Base-by-base conservation (phyloP, 352 stramenopile species). In the Globisporangium abappressorium region DNA sequence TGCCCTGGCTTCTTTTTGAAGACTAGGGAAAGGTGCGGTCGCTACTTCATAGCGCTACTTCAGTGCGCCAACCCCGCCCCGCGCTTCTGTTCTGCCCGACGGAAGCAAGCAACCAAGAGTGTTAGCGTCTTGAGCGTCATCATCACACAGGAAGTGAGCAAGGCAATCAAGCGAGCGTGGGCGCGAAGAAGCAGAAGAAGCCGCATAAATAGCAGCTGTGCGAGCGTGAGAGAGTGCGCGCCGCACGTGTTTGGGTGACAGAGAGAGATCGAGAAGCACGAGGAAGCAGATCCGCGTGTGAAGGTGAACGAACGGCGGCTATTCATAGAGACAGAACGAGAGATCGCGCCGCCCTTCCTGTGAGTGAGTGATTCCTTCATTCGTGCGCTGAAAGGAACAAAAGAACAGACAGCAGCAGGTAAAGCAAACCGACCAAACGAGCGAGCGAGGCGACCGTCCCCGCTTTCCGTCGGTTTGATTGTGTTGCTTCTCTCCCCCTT, bases 51-150 rank as follows among this genome's bases (percentile, higher is more conserved):
- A 56, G n/a, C 9, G 49, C 49, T 30, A 56, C 49, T 56, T 56
- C n/a, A 15, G 47, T 11, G 43, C 9, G 22, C 49, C n/a, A 56
- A 5, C n/a, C n/a, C 7, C 7, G 3, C 49, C 7, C n/a, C 20
- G 6, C 20, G 18, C 20, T n/a, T 51, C 43, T 51, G 38, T 11
- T 24, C 18, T 51, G 56, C 56, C 20, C 9, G 56, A 49, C 30
- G 33, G 56, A 62, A 62, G 56, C 56, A 62, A 62, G 56, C 56
- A 62, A 62, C 20, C 30, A 46, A 24, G 18, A 51, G 18, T 24
- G 43, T 51, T 11, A 51, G 15, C 15, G 43, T 24, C 43, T 22
- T 2, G 20, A 61, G 55, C 30, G 30, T 46, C 56, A 62, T 62
- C 56, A 49, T 51, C 43, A 12, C 18, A 28, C 49, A 28, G 56